Conservation (phyloP, 2,329 filamentous ascomycete genomes). For the Microdochium paspali region DNA sequence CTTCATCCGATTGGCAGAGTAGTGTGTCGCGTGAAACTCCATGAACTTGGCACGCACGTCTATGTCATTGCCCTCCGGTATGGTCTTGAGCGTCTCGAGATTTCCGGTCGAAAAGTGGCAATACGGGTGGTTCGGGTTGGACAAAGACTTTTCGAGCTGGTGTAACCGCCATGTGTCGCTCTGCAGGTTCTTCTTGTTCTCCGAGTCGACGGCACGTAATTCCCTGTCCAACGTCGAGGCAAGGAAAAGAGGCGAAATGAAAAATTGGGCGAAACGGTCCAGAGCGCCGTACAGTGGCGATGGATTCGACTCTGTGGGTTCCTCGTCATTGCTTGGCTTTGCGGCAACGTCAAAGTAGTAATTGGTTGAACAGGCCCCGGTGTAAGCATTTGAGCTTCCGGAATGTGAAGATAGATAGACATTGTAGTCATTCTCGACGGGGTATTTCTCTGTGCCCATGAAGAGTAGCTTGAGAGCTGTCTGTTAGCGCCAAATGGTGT, state of each 20-base stretch:
- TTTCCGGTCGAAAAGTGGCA: constrained; percentile 90
- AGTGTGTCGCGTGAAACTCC: constrained; percentile 80
- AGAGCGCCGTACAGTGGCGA: constrained; percentile 68
- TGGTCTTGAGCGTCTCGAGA: constrained; percentile 73
- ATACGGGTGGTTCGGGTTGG: constrained; percentile 79
- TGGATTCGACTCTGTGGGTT: constrained; percentile 43
- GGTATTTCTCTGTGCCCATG: constrained; percentile 98
- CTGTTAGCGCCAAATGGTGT: neutral
- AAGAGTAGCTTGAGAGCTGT: constrained; percentile 57
- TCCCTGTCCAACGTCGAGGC: constrained; percentile 80
- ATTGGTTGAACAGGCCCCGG: constrained; percentile 86
- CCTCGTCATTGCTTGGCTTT: constrained; percentile 54
- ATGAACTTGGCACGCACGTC: constrained; percentile 89
- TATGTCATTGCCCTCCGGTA: constrained; percentile 68
- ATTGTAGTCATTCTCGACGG: constrained; percentile 90
- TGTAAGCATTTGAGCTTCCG: constrained; percentile 91
- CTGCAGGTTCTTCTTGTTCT: constrained; percentile 96
- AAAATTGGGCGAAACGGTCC: constrained; percentile 91
- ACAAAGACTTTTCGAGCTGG: constrained; percentile 81
- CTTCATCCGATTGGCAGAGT: constrained; percentile 92
- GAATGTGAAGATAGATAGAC: constrained; percentile 86
- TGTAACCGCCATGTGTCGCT: constrained; percentile 81
- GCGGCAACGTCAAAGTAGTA: constrained; percentile 96
- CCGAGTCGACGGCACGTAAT: constrained; percentile 81
- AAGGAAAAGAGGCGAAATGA: constrained; percentile 79